Evolutionary conservation across 805 yeast genomes (phyloP), one percentile per base, ranked within the genome.

Genomic region (Saturnispora ahearnii): DNA sequence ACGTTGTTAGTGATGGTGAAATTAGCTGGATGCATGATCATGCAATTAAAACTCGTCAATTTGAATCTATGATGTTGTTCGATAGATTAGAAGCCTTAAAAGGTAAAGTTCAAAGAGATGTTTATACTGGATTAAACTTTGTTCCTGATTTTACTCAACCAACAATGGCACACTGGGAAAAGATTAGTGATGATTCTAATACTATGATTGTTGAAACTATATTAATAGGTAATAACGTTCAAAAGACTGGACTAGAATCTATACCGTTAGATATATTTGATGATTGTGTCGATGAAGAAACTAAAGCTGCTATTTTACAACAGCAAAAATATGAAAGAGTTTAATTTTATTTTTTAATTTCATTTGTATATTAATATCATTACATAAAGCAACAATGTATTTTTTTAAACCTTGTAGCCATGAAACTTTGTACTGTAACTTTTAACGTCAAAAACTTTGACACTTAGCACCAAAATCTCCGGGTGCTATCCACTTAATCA

Each of bases 81-180:
- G 79, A 84, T 52, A 71, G 90, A 54, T 70, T 68, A 21, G 74
- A 76, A 24, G 68, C 76, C 36, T 63, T 74, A 21, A 71, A 67
- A 44, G 65, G 69, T 21, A 73, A 80, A 45, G 90, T 90, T 1
- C 63, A 78, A 21, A 80, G 81, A 60, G 98, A 91, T 62, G 78
- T 84, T 1, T 91, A 89, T 64, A 85, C 96, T 0, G 95, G 95
- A n/a, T 73, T 84, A 31, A 71, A 74, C 34, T 87, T 88, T 62
- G 79, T 78, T 32, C 96, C 98, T 3, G 62, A 59, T 21, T 69
- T 72, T 4, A 83, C 95, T 7, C 99, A 93, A 67, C 87, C 98
- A 1, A 70, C 76, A 5, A 59, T 60, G 42, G 68, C 72, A 5
- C 56, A 61, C 30, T 42, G 67, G 7, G 54, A 49, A 29, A 70